A percentile compares a stretch with the other conserved stretches of the same genome.
Evolutionary conservation across 2,329 filamentous ascomycete genomes (phyloP).

Genomic region (Scedosporium boydii): DNA sequence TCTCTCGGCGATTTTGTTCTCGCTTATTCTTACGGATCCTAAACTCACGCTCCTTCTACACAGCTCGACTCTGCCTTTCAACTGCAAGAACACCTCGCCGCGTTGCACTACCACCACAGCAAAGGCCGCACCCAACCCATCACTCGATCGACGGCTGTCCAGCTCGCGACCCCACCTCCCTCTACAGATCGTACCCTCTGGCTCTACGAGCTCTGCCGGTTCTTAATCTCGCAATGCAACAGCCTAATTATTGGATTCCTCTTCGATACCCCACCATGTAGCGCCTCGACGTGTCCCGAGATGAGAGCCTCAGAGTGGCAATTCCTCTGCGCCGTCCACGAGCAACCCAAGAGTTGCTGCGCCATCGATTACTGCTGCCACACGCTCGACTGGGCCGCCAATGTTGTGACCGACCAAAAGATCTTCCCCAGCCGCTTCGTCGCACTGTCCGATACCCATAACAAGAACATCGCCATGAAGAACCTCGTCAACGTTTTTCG

Average conservation of each 20-base stretch:
- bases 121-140: constrained; percentile 59
- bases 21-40: background rate
- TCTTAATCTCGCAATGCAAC: constrained; percentile 92
- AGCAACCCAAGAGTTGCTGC: constrained; percentile 92
- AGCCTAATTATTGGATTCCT: constrained; percentile 86
- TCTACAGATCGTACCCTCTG: constrained; percentile 81
- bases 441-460: constrained; percentile 44
- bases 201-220: constrained; percentile 96
- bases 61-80: constrained; percentile 97
- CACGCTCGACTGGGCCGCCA: constrained; percentile 95
- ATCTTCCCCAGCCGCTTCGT: constrained; percentile 83
- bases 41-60: constrained; percentile 1
- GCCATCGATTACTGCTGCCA: constrained; percentile 99
- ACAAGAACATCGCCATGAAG: constrained; percentile 58
- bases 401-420: constrained; percentile 87
- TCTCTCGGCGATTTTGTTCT: background rate
- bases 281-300: constrained; percentile 80
- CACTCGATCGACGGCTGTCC: constrained; percentile 62
- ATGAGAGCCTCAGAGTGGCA: constrained; percentile 99
- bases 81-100: constrained; percentile 92
- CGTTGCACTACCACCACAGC: constrained; percentile 77
- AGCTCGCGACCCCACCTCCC: constrained; percentile 70
- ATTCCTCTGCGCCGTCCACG: constrained; percentile 95
- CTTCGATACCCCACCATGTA: constrained; percentile 83
- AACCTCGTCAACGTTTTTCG: constrained; percentile 94